Evolutionary conservation across 1,139 yeast species (phyloP).

Genomic region (Candida glucosophila): DNA sequence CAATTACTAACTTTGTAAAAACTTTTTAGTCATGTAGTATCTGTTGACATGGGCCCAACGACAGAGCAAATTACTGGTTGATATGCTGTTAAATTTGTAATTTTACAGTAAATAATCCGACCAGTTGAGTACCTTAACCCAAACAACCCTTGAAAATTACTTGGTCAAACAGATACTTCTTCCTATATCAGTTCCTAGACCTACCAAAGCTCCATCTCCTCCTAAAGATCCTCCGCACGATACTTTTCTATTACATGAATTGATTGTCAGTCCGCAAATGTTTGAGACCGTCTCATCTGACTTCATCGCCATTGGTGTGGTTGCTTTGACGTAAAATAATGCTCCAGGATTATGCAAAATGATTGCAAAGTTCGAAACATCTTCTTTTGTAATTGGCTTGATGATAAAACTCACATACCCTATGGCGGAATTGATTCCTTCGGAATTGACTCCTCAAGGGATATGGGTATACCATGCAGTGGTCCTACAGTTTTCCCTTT

Average conservation of each 20-base stretch:
- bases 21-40: conserved; percentile 19
- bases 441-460: conserved; percentile 22
- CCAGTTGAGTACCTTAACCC: conserved; percentile 9
- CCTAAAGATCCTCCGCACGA: conserved; percentile 55
- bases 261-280: conserved; percentile 39
- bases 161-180: conserved; percentile 13
- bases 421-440: conserved; percentile 35
- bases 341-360: conserved; percentile 41
- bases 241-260: conserved; percentile 35
- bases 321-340: conserved; percentile 46
- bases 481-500: conserved; percentile 3
- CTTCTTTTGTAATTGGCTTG: conserved; percentile 15
- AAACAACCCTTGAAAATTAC: conserved; percentile 10
- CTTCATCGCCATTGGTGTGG: conserved; percentile 53
- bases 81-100: conserved; percentile 7
- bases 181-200: conserved; percentile 17
- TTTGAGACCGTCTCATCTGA: conserved; percentile 39
- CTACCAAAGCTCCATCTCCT: conserved; percentile 53
- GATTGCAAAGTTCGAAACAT: conserved; percentile 34
- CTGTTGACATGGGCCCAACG: conserved; percentile 24
- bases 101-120: conserved; percentile 7
- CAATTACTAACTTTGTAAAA: conserved; percentile 10
- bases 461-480: conserved; percentile 9
- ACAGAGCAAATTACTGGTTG: conserved; percentile 15
- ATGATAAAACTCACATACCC: conserved; percentile 32